Conservation (phyloP, 352 stramenopile species). For the Pythium sp. region DNA sequence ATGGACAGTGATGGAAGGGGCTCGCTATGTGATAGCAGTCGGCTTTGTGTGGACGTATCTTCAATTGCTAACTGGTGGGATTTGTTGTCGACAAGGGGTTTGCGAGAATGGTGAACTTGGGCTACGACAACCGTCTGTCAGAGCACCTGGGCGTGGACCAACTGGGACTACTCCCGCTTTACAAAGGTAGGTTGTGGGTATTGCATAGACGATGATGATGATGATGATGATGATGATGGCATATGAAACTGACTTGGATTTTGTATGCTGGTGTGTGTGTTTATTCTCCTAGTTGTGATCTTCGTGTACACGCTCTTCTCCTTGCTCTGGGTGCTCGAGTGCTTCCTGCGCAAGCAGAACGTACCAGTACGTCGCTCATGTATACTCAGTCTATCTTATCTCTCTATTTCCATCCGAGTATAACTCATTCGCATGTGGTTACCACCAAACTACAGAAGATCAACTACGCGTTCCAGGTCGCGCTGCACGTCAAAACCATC, state of each 20-base stretch:
- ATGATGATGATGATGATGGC: background rate
- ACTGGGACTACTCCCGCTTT: slow-evolving; percentile 52
- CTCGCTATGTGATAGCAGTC: background rate
- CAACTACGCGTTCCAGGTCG: slow-evolving; percentile 47
- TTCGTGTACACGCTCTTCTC: slow-evolving; percentile 38
- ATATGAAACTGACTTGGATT: background rate
- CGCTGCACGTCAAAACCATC: slow-evolving; percentile 46
- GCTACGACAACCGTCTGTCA: slow-evolving; percentile 44
- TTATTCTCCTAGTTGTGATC: slow-evolving; percentile 32
- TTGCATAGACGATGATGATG: background rate
- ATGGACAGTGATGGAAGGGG: background rate
- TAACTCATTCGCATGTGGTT: background rate
- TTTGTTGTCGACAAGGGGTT: slow-evolving; percentile 20
- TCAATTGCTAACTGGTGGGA: background rate
- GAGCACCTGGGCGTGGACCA: slow-evolving; percentile 67
- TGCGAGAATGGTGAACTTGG: slow-evolving; percentile 55
- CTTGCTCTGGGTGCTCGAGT: slow-evolving; percentile 50
- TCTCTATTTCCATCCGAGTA: background rate
- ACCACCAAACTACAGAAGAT: slow-evolving; percentile 36
- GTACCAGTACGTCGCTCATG: slow-evolving; percentile 29
- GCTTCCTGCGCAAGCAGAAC: slow-evolving; percentile 34
- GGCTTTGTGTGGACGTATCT: background rate
- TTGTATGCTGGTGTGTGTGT: background rate
- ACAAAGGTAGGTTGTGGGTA: slow-evolving; percentile 34
- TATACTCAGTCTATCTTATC: background rate